Evolutionary conservation across 805 yeast genomes (phyloP).

Genomic region (Citeromyces matritensis): DNA sequence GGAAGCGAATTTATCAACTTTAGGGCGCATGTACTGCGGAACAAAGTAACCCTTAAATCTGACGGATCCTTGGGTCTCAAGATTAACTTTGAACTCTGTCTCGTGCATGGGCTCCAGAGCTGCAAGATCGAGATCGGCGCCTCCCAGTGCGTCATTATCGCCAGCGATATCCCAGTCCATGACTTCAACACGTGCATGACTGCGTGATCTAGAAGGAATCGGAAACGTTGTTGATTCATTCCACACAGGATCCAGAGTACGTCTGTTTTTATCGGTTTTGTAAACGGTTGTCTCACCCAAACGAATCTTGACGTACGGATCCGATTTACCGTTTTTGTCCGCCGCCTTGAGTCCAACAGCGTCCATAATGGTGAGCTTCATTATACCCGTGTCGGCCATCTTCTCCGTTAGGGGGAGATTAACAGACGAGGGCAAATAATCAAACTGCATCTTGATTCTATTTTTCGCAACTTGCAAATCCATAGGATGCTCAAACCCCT

Average conservation of each 20-base stretch:
- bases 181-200: constrained; percentile 29
- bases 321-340: constrained; percentile 88
- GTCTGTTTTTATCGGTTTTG: constrained; percentile 49
- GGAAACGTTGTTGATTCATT: constrained; percentile 50
- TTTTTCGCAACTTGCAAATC: constrained; percentile 23
- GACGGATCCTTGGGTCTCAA: constrained; percentile 56
- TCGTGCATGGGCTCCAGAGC: constrained; percentile 25
- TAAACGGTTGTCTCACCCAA: constrained; percentile 39
- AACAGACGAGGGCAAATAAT: constrained; percentile 43
- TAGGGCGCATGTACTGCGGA: constrained; percentile 60
- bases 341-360: constrained; percentile 50
- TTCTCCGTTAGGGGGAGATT: constrained; percentile 44
- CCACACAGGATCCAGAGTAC: constrained; percentile 63
- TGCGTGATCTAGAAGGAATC: constrained; percentile 46
- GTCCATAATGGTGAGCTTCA: constrained; percentile 39
- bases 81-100: constrained; percentile 26
- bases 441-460: constrained; percentile 30
- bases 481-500: constrained; percentile 28
- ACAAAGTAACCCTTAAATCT: constrained; percentile 34
- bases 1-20: constrained; percentile 21
- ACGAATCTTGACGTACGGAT: constrained; percentile 68
- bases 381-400: constrained; percentile 50
- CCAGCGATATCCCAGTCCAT: constrained; percentile 76
- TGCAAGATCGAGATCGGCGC: constrained; percentile 31
- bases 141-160: constrained; percentile 45